Conservation (phyloP, 768 basidiomycete species). For the Candolleomyces aberdarensis region DNA sequence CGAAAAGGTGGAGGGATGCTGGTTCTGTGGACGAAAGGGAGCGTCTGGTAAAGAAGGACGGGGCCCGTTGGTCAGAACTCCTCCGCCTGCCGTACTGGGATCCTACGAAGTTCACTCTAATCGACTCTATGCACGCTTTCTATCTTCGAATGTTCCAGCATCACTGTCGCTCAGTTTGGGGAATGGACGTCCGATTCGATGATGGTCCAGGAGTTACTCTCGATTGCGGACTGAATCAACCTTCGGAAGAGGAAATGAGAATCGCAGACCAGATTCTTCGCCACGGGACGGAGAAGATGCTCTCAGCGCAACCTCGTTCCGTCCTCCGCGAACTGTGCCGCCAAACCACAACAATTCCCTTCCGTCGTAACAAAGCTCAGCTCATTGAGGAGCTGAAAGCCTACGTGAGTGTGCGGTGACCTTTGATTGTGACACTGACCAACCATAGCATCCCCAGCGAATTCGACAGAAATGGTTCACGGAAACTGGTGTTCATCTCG, state of each 20-base stretch:
- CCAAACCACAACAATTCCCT: background rate
- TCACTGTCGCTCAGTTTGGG: conserved; percentile 10
- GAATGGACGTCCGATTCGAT: conserved; percentile 3
- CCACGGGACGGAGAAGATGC: background rate
- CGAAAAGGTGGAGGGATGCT: conserved; percentile 5
- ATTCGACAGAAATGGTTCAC: too few relatives aligned
- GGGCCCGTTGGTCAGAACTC: conserved; percentile 13
- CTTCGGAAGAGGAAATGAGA: background rate
- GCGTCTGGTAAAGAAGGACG: conserved; percentile 15
- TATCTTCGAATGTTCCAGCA: conserved; percentile 9
- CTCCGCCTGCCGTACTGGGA: conserved; percentile 32
- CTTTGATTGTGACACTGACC: too few relatives aligned
- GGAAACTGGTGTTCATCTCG: too few relatives aligned
- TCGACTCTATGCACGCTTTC: conserved; percentile 16
- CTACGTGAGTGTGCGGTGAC: background rate
- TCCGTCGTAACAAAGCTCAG: background rate
- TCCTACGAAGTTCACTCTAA: conserved; percentile 10
- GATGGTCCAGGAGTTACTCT: conserved; percentile 6
- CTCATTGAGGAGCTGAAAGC: background rate
- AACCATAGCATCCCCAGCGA: too few relatives aligned
- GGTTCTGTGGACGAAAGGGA: conserved; percentile 6
- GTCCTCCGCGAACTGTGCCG: background rate
- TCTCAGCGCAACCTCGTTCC: background rate
- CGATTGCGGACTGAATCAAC: background rate
- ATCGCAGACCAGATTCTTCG: background rate